Base-by-base conservation (phyloP, 768 basidiomycete genomes). In the Nidularia sp. region DNA sequence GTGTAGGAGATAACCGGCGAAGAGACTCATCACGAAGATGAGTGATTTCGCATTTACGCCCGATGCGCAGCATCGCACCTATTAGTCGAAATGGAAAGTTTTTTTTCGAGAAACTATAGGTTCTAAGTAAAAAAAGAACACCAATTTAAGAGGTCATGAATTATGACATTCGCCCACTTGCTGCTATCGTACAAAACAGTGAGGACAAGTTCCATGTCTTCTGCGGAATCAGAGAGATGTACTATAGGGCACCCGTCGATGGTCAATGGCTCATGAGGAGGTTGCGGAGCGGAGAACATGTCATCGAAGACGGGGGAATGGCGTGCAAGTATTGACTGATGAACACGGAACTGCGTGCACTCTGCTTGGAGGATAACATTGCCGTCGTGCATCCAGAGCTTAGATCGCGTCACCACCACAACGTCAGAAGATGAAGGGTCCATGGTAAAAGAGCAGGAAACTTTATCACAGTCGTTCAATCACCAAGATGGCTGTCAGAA, bases 21-120 rank as follows among this genome's bases (percentile, higher is more conserved):
- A 18, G 18, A 18, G 52, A 58, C 15, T 56, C 60, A 15, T 55
- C 52, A 22, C 51, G 53, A 5, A 62, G 36, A 3, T 46, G 32
- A 12, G 18, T 13, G 29, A 59, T 31, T 5, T 56, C 50, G 45
- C 58, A 62, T 49, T 62, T 59, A 22, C 52, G 48, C 4, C 60
- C 60, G 12, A 61, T 48, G 4, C 60, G 60, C 44, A 57, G 47
- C 54, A 60, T 53, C 9, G 53, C 58, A 6, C 56, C 35, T 7
- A 55, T 18, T 18, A 18, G 18, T 18, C 18, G 2, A 1, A 49
- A 10, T 3, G 41, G 22, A 41, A 53, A 54, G 6, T 51, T 13
- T 10, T 32, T 12, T 13, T 55, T 41, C 5, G n/a, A 10, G 2
- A 46, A 8, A 34, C 50, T 47, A 15, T 52, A 46, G 13, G 18